A percentile compares a stretch with the other conserved stretches of the same genome.
Evolutionary conservation across 164 flowering plant species (phyloP).

Genomic region (Warburgia ugandensis): DNA sequence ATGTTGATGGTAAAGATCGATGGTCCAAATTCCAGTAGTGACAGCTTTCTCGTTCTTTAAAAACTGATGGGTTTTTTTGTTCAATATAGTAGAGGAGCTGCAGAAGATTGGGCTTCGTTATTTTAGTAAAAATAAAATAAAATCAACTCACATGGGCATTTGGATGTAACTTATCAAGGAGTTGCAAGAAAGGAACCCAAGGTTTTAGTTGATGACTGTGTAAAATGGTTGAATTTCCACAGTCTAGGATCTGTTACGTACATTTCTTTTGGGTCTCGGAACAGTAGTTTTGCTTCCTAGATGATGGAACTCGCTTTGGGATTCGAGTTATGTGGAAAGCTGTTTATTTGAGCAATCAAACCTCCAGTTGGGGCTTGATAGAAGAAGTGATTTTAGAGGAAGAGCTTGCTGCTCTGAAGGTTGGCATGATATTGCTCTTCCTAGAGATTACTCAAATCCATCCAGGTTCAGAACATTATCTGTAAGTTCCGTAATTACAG

Average conservation of each 20-base stretch:
- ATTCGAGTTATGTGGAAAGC: constrained; percentile 33
- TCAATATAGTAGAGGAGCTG: constrained; percentile 10
- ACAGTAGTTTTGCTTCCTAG: constrained; percentile 36
- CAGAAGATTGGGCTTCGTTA: constrained; percentile 6
- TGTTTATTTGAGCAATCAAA: constrained; percentile 36
- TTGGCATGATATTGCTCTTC: too few species aligned
- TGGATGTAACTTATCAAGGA: not conserved
- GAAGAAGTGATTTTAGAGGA: constrained; percentile 13
- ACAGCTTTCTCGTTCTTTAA: constrained; percentile 2
- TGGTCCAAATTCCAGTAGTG: not conserved
- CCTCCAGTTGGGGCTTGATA: constrained; percentile 21
- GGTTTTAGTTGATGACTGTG: constrained; percentile 1
- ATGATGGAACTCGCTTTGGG: constrained; percentile 53
- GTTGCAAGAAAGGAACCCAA: constrained; percentile 1
- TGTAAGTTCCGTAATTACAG: too few species aligned
- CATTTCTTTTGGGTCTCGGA: constrained; percentile 51
- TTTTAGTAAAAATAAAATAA: constrained; percentile 2
- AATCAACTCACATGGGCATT: constrained; percentile 11
- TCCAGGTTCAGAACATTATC: too few species aligned
- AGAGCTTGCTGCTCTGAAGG: too few species aligned
- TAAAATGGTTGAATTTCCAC: constrained; percentile 38
- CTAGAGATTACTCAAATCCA: too few species aligned
- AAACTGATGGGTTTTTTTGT: constrained; percentile 8
- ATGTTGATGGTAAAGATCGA: not conserved
- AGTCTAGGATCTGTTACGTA: constrained; percentile 38